Evolutionary conservation across 164 flowering plant genomes (phyloP), one percentile per base, ranked within the genome.

Genomic region (Sedum album): DNA sequence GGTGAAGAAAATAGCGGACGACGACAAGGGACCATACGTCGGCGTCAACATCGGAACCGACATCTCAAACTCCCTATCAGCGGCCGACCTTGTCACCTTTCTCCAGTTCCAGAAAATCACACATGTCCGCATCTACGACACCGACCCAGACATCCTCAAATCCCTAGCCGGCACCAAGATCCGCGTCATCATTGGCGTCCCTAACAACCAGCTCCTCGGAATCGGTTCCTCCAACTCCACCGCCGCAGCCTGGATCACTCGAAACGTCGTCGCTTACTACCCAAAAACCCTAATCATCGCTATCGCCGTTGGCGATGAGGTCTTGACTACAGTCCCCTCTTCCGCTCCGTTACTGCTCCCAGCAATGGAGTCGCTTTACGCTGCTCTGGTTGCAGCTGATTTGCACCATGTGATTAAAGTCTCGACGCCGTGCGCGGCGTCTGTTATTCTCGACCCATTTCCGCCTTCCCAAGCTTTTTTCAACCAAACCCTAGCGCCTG

Each of bases 391-490:
- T 4, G 85, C 94, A 36, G 80, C 96, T 31, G 84, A 84, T 76
- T 81, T 94, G 63, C 89, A 89, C 65, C 68, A 72, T 66, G 76
- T 75, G 66, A 80, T 94, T 79, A 88, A 81, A 73, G 71, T 94
- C 70, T 94, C 99, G 18, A 90, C 97, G 17, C 99, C 99, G 11
- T 88, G 84, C 73, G 76, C 99, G 0, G 90, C 94, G 11, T 85
- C 96, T 1, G 73, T 91, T 6, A 71, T 94, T 60, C 82, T 91
- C 21, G 96, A 91, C 76, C 82, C 99, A 1, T 94, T 91, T 42
- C 99, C 99, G 18, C 99, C 99, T 25, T 91, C 97, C 5, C 99
- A 94, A 66, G 90, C 99, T 20, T 94, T 85, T 71, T 94, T 94
- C 71, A 94, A 94, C 51, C 88, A 88, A 60, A 79, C 88, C 73